phyloP scores from a whole-genome alignment of 345 rosid genomes.

The Cardamine resedifolia region DNA sequence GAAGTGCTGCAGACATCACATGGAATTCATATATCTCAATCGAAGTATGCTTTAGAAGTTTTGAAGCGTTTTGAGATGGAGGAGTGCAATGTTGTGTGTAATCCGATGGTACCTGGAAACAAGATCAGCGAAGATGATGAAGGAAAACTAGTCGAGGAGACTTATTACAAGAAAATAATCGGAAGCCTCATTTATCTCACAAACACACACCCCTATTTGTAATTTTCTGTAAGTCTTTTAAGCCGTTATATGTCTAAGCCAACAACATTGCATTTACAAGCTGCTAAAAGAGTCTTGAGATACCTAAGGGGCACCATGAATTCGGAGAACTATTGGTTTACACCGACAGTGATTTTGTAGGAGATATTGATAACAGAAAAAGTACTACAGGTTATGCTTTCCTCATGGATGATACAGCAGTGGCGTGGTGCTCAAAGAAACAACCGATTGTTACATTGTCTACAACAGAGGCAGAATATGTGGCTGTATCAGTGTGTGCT shows the following conservation, averaged over 20 bases:
- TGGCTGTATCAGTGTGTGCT: background rate
- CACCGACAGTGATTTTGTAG: background rate
- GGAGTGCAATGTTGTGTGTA: background rate
- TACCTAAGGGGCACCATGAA: background rate
- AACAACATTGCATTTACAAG: background rate
- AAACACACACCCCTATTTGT: background rate
- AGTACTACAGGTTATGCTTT: background rate
- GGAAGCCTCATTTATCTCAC: background rate
- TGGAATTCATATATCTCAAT: background rate
- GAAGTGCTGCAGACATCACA: background rate
- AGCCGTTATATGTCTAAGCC: background rate
- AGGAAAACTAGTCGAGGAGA: background rate
- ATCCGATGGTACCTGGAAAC: background rate
- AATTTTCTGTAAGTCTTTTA: background rate
- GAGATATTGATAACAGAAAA: background rate
- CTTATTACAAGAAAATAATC: background rate
- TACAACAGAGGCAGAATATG: background rate
- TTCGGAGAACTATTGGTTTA: no score
- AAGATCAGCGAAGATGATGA: background rate
- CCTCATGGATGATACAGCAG: background rate
- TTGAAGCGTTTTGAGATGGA: background rate
- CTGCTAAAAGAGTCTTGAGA: background rate
- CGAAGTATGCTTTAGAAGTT: background rate
- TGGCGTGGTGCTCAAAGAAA: background rate
- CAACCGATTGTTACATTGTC: background rate